Evolutionary conservation across 1,284 basidiomycete genomes (phyloP), one percentile per base, ranked within the genome.

Genomic region (Ganoderma sinense): DNA sequence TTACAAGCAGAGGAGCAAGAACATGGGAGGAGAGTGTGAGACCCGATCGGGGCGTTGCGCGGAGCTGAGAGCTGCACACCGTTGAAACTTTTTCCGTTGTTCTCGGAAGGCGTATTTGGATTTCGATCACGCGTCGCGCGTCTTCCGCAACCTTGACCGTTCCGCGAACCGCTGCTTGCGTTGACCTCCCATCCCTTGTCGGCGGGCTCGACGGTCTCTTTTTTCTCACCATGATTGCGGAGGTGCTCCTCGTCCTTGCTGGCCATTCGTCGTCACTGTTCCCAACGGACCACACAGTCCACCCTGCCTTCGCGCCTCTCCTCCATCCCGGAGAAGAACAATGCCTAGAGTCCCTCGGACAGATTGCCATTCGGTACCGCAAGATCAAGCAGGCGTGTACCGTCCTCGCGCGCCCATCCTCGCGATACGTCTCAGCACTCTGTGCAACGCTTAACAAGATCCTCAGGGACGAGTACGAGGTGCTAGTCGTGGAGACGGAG

Each of bases 261-360:
- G 95, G 95, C 48, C 94, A 97, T 82, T 85, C 89, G 0, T 96
- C 95, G 0, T 93, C 94, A 1, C 84, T 97, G 64, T 94, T 97
- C 71, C 85, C 88, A 13, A 77, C 81, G 63, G 87, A 89, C 62
- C 80, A 89, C 71, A 82, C 84, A 18, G 77, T 95, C 16, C 85
- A 92, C 64, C 88, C 92, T 2, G 85, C 90, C 0, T 91, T 96
- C 74, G 79, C 84, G 2, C 84, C 89, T 13, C 88, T 95, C 23
- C 87, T 97, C 1, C 95, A 97, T 77, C 95, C 95, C 1, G 95
- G 95, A 2, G 95, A 97, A 79, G 87, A 91, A 65, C 89, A 95
- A 78, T 92, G 91, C 71, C 85, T 97, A 33, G 90, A 94, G 76
- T 86, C 88, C 5, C 87, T 97, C 2, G 92, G 88, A 2, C 84